Evolutionary conservation across 2,329 filamentous ascomycete species (phyloP).

Genomic region (Ambrosiella cleistominuta): DNA sequence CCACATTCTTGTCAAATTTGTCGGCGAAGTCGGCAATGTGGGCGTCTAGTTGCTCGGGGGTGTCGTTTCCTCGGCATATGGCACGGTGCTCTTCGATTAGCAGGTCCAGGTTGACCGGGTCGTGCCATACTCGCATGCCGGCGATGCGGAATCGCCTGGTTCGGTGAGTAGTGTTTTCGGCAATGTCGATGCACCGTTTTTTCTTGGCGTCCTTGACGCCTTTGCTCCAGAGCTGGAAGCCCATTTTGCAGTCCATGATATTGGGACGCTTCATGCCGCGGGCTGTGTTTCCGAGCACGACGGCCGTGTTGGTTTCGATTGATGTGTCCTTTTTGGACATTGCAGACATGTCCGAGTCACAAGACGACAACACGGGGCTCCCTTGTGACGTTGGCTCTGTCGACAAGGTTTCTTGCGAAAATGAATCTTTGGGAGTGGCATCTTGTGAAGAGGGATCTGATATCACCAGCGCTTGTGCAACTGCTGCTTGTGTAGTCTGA

Average conservation of each 20-base stretch:
- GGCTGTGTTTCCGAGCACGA: conserved; percentile 73
- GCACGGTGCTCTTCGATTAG: no score
- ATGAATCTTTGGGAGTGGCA: not conserved
- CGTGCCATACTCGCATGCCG: conserved; percentile 44
- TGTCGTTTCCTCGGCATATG: conserved; percentile 23
- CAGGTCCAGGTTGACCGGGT: no score
- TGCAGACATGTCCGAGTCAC: conserved; percentile 21
- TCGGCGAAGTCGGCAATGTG: no score
- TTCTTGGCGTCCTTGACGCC: conserved; percentile 43
- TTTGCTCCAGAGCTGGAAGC: conserved; percentile 71
- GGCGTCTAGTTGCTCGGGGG: no score
- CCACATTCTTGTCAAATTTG: no score
- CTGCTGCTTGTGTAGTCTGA: conserved; percentile 18
- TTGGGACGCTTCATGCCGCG: conserved; percentile 70
- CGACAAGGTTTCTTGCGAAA: not conserved
- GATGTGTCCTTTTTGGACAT: conserved; percentile 32
- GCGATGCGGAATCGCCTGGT: conserved; percentile 45
- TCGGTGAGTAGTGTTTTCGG: conserved; percentile 39
- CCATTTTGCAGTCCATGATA: conserved; percentile 85
- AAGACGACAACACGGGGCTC: no score
- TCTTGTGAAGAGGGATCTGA: not conserved
- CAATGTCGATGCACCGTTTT: conserved; percentile 41
- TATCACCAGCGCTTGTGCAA: no score
- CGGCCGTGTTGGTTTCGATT: conserved; percentile 61
- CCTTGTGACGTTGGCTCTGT: not conserved